Base-by-base conservation (phyloP, 2,329 filamentous ascomycete species). In the Epichloe baconii region DNA sequence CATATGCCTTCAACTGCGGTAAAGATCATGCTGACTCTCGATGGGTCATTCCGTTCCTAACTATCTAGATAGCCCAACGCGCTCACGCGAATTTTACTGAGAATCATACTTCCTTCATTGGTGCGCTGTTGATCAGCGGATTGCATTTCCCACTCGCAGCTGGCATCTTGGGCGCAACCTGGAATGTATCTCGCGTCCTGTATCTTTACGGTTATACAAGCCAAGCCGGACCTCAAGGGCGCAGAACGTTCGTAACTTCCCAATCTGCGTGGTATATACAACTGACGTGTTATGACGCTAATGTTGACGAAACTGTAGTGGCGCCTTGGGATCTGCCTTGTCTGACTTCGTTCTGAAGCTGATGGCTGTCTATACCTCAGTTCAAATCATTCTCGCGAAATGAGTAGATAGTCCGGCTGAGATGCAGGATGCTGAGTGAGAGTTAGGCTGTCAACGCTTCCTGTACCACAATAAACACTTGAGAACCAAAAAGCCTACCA, bases 21-120 rank as follows among this genome's bases (percentile, higher is more conserved):
- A 63, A 44, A 17, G n/a, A 36, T 14, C 12, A 17, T 5, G 15
- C 17, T 15, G 21, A 26, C 15, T 21, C 17, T 34, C 19, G 7
- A 5, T 19, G 17, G 21, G 26, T 15, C 15, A 34, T 41, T 34
- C 12, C 37, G 12, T 48, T 23, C 7, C 40, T 48, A 21, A 48
- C 34, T 38, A 2, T 10, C n/a, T 21, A 17, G 47, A 37, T 51
- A 76, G 74, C 77, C 49, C 79, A 83, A 60, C 76, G 78, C 46
- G 74, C 79, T 10, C 82, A 85, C 62, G 66, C 70, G 58, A 83
- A 85, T 71, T 85, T 74, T 67, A 72, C 71, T 56, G 82, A 85
- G 70, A 82, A 79, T 66, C 68, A 78, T 37, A 67, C 74, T 8
- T 69, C 77, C 3, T 71, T 77, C 61, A 59, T 83, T 11, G 70